Evolutionary conservation across 2,329 filamentous ascomycete genomes (phyloP).

Genomic region (Purpureocillium lavendulum): DNA sequence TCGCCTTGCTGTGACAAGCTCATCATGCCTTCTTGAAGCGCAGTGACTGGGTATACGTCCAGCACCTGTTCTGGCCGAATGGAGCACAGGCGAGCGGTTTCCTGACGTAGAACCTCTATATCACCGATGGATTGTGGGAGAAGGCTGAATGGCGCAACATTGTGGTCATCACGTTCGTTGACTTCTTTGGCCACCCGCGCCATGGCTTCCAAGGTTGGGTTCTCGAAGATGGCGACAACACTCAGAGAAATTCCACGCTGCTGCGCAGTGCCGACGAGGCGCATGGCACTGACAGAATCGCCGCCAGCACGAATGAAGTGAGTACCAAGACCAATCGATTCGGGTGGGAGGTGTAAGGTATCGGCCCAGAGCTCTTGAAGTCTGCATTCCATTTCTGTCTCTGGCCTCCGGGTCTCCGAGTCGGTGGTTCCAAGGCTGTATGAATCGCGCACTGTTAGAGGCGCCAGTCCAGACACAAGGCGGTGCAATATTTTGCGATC

Average conservation of each 20-base stretch:
- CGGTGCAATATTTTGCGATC: neutral
- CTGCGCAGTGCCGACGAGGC: neutral
- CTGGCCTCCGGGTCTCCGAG: neutral
- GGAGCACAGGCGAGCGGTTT: constrained; percentile 1
- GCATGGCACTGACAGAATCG: neutral
- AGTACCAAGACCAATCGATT: neutral
- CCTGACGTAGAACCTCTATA: neutral
- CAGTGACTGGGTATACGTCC: constrained; percentile 2
- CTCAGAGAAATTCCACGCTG: neutral
- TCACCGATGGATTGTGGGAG: neutral
- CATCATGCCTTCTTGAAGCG: constrained; percentile 4
- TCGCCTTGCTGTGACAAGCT: neutral
- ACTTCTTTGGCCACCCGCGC: neutral
- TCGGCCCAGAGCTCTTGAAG: neutral
- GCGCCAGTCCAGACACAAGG: neutral
- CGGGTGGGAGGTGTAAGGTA: neutral
- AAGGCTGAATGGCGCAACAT: neutral
- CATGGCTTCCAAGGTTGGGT: constrained; percentile 1
- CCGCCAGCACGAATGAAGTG: neutral
- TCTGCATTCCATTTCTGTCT: neutral
- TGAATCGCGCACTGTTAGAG: neutral
- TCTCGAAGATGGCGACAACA: constrained; percentile 1
- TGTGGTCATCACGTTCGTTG: neutral
- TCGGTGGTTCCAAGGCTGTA: neutral
- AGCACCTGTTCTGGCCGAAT: neutral